Base-by-base conservation (phyloP, 164 flowering plant genomes). In the Vitis riparia region DNA sequence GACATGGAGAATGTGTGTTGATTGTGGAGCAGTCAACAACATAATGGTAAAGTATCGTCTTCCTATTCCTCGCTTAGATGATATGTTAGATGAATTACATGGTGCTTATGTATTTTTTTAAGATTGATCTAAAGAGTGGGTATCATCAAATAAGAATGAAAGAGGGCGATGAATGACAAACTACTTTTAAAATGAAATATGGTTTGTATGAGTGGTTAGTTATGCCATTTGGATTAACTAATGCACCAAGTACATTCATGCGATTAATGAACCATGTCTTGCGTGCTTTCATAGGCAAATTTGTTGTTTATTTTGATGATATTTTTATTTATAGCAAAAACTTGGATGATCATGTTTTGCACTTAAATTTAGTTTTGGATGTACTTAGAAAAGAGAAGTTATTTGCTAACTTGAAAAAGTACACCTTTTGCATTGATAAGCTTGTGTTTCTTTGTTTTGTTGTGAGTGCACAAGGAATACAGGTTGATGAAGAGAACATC, bases 11-110 rank as follows among this genome's bases (percentile, higher is more conserved):
- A 3, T 6, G 4, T 32, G 44, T 32, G 44, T 32, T 32, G 44
- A 32, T 32, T 32, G 23, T 19, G 23, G 23, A 64, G 53, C 15
- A 14, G 52, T 51, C 47, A 65, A 65, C 17, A 65, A 65, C 1
- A 65, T 65, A 17, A 27, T 13, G 16, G 68, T 65, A 27, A 65
- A 65, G 17, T 65, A 51, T 65, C 4, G 57, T 10, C 58, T 50
- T 44, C 59, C 68, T 6, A 32, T 32, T 32, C 44, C 6, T 32
- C 44, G 1, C 23, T 19, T 19, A 19, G 23, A 19, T 19, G 23
- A 19, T 19, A 19, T 1, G 23, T 19, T 19, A 19, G 1, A 19
- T 19, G 23, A 19, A 19, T 19, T 19, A 19, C 23, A 19, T 19
- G 23, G 23, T 19, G 23, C 23, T 19, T 19, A 1, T 19, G 23